phyloP scores from a whole-genome alignment of 139 green algal genomes.

The Medakamo hakoo region DNA sequence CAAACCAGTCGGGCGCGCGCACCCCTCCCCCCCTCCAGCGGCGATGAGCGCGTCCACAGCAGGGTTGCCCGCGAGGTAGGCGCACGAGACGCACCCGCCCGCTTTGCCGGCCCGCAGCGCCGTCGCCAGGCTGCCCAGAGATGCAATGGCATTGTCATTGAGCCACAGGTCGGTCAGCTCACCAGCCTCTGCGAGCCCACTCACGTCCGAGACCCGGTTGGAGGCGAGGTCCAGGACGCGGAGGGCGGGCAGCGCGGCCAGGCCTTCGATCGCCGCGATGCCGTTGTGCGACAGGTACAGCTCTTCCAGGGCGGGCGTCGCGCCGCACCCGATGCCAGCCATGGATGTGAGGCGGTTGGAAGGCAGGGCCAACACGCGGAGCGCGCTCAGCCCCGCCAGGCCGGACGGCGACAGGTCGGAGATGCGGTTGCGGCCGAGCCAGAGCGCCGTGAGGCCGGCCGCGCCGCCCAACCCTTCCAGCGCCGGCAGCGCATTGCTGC shows the following conservation, averaged over 20 bases:
- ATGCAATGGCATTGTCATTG: conserved; percentile 87
- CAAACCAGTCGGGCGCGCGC: too few relatives aligned
- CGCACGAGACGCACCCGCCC: too few relatives aligned
- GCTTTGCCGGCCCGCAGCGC: too few relatives aligned
- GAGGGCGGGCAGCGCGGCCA: conserved; percentile 38
- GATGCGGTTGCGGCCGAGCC: conserved; percentile 87
- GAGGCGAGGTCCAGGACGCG: conserved; percentile 68
- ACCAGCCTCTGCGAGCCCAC: conserved; percentile 17
- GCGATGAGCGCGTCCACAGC: too few relatives aligned
- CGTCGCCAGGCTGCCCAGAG: too few relatives aligned
- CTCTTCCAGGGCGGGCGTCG: conserved; percentile 53
- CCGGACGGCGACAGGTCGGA: conserved; percentile 26
- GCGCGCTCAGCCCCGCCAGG: conserved; percentile 24
- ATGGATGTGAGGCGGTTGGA: conserved; percentile 68
- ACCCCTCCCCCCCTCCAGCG: too few relatives aligned
- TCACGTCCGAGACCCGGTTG: conserved; percentile 43
- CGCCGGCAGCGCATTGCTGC: conserved; percentile 67
- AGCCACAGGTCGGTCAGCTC: conserved; percentile 76
- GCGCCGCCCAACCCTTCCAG: conserved; percentile 44
- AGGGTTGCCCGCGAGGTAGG: too few relatives aligned
- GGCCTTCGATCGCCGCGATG: conserved; percentile 38
- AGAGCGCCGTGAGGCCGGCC: conserved; percentile 60
- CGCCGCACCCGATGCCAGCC: conserved; percentile 38
- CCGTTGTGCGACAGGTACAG: conserved; percentile 88
- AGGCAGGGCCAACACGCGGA: conserved; percentile 35